These are phyloP conservation scores for Solanum appendiculatum DNA, from an alignment of 257 asterid species.

Conservation along the genomic window DNA sequence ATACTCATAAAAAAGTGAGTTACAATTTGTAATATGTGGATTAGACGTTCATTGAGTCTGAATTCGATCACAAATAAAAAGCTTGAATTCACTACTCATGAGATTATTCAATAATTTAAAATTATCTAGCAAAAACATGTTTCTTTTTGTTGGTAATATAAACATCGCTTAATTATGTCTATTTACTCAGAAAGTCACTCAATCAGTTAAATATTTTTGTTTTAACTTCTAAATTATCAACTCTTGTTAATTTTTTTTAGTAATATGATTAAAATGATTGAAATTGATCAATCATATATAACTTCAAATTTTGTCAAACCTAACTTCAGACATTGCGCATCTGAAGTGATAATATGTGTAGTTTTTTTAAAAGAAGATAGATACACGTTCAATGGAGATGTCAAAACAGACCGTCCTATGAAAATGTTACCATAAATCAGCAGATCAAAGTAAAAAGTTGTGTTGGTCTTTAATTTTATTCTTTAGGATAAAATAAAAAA, in stretches of 20 bases:
- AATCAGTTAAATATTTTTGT: no score
- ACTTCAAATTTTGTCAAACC: not conserved
- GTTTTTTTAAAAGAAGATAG: not conserved
- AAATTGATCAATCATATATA: not conserved
- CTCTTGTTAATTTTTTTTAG: not conserved
- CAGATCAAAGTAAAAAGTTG: not conserved
- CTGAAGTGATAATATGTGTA: not conserved
- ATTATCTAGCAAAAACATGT: not conserved
- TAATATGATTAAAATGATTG: not conserved
- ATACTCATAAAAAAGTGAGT: no score
- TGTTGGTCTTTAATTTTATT: not conserved
- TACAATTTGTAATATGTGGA: no score
- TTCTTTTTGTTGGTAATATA: no score
- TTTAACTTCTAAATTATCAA: not conserved
- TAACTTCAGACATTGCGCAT: not conserved
- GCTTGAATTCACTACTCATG: no score
- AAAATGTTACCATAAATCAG: not conserved
- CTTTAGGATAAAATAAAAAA: not conserved
- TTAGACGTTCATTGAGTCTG: no score
- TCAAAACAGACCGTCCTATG: not conserved
- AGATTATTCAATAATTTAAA: no score
- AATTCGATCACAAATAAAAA: no score
- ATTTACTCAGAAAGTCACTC: not conserved
- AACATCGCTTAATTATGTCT: no score
- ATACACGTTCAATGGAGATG: not conserved